Percentiles rank a stretch among this genome's conserved stretches.
Evolutionary conservation across 2,329 filamentous ascomycete species (phyloP).

Genomic region (Basipetospora chlamydospora): DNA sequence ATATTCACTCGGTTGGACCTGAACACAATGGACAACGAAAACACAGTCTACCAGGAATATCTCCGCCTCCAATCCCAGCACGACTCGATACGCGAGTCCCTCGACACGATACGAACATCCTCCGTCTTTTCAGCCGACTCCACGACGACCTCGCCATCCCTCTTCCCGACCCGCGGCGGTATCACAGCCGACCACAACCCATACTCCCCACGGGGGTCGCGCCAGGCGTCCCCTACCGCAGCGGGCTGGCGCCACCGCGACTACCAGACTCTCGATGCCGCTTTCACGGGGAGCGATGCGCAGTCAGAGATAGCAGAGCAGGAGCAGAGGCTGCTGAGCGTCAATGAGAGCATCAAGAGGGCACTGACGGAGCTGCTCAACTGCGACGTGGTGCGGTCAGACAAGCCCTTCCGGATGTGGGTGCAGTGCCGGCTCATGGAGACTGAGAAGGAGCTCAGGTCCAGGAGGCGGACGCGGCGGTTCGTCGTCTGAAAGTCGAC

Average conservation of each 20-base stretch:
- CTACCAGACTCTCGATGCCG: conserved; percentile 18
- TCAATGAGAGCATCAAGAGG: conserved; percentile 48
- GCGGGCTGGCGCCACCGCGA: conserved; percentile 4
- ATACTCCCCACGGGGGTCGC: not conserved
- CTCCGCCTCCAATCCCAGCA: conserved; percentile 39
- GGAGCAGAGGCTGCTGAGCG: conserved; percentile 37
- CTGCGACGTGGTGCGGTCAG: conserved; percentile 37
- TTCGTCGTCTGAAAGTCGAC: conserved; percentile 11
- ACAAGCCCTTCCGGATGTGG: conserved; percentile 39
- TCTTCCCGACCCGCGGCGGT: conserved; percentile 45
- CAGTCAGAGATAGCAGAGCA: conserved; percentile 34
- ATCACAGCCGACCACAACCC: conserved; percentile 33
- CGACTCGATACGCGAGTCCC: conserved; percentile 34
- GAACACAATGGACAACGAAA: conserved; percentile 21
- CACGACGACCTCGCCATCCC: conserved; percentile 35
- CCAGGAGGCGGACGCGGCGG: conserved; percentile 34
- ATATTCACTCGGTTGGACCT: too few species aligned
- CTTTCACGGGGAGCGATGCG: conserved; percentile 31
- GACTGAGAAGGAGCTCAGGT: conserved; percentile 43
- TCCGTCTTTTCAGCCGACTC: conserved; percentile 16
- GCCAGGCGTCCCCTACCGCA: conserved; percentile 1
- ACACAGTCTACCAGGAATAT: conserved; percentile 38
- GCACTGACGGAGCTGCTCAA: conserved; percentile 47
- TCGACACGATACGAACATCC: conserved; percentile 37
- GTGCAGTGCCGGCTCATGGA: conserved; percentile 45